phyloP scores from a whole-genome alignment of 2,329 filamentous ascomycete species.

The Ramularia endophylla region DNA sequence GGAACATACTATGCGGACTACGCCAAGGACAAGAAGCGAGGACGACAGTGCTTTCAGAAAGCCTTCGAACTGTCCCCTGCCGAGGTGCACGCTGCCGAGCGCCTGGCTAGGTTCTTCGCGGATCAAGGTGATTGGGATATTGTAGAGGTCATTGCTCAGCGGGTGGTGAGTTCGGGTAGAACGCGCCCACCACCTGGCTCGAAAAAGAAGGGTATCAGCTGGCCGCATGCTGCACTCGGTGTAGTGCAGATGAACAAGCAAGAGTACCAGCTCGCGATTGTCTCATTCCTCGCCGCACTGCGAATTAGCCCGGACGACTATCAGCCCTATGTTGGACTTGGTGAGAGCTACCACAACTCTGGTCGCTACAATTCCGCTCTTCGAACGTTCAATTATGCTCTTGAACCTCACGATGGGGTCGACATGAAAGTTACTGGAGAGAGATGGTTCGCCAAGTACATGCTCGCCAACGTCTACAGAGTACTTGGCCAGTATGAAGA shows the following conservation, averaged over 20 bases:
- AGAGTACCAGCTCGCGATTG: slow-evolving; percentile 80
- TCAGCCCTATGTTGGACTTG: slow-evolving; percentile 91
- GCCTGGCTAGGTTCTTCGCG: slow-evolving; percentile 79
- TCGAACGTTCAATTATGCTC: slow-evolving; percentile 81
- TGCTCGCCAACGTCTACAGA: slow-evolving; percentile 90
- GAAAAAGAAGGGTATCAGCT: slow-evolving; percentile 87
- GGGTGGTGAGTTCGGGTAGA: slow-evolving; percentile 91
- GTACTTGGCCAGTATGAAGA: slow-evolving; percentile 87
- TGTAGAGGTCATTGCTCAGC: slow-evolving; percentile 84
- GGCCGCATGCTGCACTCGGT: slow-evolving; percentile 90
- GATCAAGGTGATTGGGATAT: slow-evolving; percentile 93
- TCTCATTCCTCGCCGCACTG: slow-evolving; percentile 85
- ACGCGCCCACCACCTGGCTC: slow-evolving; percentile 86
- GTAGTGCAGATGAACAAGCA: slow-evolving; percentile 93
- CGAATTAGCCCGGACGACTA: slow-evolving; percentile 81
- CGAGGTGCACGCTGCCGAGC: slow-evolving; percentile 80
- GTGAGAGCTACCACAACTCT: slow-evolving; percentile 95
- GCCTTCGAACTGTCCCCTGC: slow-evolving; percentile 86
- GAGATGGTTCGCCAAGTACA: slow-evolving; percentile 93
- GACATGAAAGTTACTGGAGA: slow-evolving; percentile 55
- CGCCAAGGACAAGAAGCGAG: slow-evolving; percentile 75
- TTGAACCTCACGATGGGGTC: slow-evolving; percentile 61
- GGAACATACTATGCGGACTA: slow-evolving; percentile 92
- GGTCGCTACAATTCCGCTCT: slow-evolving; percentile 91
- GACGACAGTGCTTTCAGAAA: slow-evolving; percentile 91